These are phyloP conservation scores for Cokeromyces recurvatus DNA, from an alignment of 371 early-diverging fungal species.

Conservation along the genomic window DNA sequence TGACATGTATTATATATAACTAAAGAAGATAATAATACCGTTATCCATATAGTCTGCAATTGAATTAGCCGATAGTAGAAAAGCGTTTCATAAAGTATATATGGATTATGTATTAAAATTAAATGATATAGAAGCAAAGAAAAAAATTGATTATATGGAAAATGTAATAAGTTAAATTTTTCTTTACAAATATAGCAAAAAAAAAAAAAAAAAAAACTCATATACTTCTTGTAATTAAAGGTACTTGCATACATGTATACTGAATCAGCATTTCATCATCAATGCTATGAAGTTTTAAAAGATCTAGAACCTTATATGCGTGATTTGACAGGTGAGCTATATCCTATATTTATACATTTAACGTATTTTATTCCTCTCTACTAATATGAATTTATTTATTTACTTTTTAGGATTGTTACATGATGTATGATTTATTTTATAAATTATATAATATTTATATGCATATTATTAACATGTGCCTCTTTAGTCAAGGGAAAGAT, in stretches of 20 bases:
- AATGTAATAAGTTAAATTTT: slow-evolving; percentile 48
- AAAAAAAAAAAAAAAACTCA: no score
- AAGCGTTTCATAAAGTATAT: slow-evolving; percentile 55
- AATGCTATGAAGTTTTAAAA: slow-evolving; percentile 66
- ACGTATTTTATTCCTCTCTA: no score
- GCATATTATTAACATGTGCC: no score
- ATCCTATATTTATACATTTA: neutral
- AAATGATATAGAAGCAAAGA: slow-evolving; percentile 63
- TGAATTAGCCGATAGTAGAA: slow-evolving; percentile 57
- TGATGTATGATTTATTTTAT: slow-evolving; percentile 35
- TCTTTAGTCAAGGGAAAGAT: slow-evolving; percentile 42
- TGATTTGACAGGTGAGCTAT: slow-evolving; percentile 52
- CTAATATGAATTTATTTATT: neutral
- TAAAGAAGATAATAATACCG: no score
- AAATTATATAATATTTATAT: no score
- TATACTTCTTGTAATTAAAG: slow-evolving; percentile 16
- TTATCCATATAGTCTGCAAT: slow-evolving; percentile 39
- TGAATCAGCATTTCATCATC: slow-evolving; percentile 73
- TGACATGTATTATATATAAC: no score
- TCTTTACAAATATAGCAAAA: neutral
- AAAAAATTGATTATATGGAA: slow-evolving; percentile 73
- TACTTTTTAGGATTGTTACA: slow-evolving; percentile 32
- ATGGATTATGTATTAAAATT: slow-evolving; percentile 64
- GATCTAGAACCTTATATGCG: slow-evolving; percentile 79
- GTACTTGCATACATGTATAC: slow-evolving; percentile 70